Evolutionary conservation across 257 asterid species (phyloP), one percentile per base, ranked within the genome.

Genomic region (Capsicum rhomboideum): DNA sequence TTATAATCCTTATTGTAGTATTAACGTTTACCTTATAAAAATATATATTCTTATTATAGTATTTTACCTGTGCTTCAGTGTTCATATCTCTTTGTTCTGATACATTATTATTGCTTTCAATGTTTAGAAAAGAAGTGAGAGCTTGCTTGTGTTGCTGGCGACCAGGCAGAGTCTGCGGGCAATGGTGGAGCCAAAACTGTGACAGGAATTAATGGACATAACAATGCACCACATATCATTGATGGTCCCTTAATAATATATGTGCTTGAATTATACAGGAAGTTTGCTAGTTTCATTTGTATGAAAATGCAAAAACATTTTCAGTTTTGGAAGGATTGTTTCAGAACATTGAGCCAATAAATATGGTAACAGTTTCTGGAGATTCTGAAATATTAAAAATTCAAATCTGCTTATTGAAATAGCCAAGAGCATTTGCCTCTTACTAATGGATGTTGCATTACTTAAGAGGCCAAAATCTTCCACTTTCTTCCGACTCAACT

Each of bases 401-500:
- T 26, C 71, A 63, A 23, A 63, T 63, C 40, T 6, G 10, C 17
- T 63, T 14, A 63, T 63, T 63, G 96, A 90, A 81, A 91, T 91
- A 61, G 97, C 98, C 82, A 93, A 92, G 79, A 96, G 90, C 46
- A 91, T 95, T 85, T 93, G 97, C 91, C 94, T 94, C 85, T 84
- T 95, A 87, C 87, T 95, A 86, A 89, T 95, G 91, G 99, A 95
- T 91, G 99, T 93, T 82, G 95, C 96, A 12, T 86, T 94, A 84
- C 91, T 89, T 84, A 90, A n/a, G n/a, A n/a, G n/a, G n/a, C n/a
- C n/a, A n/a, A n/a, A n/a, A n/a, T n/a, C n/a, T n/a, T n/a, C n/a
- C n/a, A n/a, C n/a, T n/a, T n/a, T n/a, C n/a, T n/a, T n/a, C n/a
- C n/a, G n/a, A n/a, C n/a, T n/a, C n/a, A n/a, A n/a, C n/a, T n/a